These are phyloP conservation scores for Saccharomyces pastorianus DNA, from an alignment of 1,139 yeast genomes.

Conservation along the genomic window DNA sequence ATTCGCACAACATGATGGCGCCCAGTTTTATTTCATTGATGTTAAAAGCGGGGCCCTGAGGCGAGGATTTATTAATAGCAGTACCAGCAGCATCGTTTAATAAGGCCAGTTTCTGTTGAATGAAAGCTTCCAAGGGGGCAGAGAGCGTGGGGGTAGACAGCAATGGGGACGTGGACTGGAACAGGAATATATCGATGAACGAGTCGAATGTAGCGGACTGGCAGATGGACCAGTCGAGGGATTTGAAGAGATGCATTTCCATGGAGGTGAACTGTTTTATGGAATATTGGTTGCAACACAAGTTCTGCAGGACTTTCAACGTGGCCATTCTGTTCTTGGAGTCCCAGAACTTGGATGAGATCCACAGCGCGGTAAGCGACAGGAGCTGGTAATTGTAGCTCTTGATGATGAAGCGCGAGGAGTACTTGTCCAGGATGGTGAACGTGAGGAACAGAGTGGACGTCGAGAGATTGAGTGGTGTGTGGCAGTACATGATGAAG, in stretches of 20 bases:
- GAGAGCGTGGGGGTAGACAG: not conserved
- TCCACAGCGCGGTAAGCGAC: constrained; percentile 68
- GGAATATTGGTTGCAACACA: constrained; percentile 56
- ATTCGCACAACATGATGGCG: constrained; percentile 55
- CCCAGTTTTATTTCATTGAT: constrained; percentile 46
- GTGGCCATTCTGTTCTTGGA: constrained; percentile 59
- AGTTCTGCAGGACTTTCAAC: constrained; percentile 38
- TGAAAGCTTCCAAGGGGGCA: constrained; percentile 1
- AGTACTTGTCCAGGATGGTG: constrained; percentile 81
- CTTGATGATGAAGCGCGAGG: constrained; percentile 79
- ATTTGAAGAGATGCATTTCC: constrained; percentile 57
- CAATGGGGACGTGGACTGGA: constrained; percentile 16
- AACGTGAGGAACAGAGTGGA: constrained; percentile 76
- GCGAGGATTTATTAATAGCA: constrained; percentile 3
- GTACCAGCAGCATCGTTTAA: constrained; percentile 3
- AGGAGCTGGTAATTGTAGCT: constrained; percentile 52
- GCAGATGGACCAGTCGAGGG: constrained; percentile 24
- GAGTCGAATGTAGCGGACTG: constrained; percentile 50
- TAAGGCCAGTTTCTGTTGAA: constrained; percentile 1
- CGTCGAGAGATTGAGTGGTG: constrained; percentile 64
- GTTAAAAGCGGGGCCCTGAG: constrained; percentile 13
- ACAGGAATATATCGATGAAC: constrained; percentile 45
- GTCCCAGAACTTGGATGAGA: constrained; percentile 64
- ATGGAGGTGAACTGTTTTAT: constrained; percentile 54
- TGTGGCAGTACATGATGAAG: constrained; percentile 77